A percentile compares a stretch with the other conserved stretches of the same genome.
phyloP scores from a whole-genome alignment of 2,329 filamentous ascomycete species.

The Verticillium dahliae region DNA sequence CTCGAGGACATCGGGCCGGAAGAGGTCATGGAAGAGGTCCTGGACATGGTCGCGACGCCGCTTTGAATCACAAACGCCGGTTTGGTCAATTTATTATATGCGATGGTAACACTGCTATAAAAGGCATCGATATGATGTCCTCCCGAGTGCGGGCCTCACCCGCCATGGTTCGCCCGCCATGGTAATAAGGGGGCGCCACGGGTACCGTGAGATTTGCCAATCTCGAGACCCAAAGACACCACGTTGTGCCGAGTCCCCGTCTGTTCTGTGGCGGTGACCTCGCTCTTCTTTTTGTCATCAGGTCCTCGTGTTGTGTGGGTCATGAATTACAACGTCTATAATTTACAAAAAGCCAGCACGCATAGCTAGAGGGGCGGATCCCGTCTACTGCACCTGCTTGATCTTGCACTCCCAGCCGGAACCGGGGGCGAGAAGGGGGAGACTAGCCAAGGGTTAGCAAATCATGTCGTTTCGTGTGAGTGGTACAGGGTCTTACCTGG shows the following conservation, averaged over 20 bases:
- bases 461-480: not conserved
- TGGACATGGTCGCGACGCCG: constrained; percentile 50
- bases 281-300: not conserved
- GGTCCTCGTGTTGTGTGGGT: constrained; percentile 4
- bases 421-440: constrained; percentile 72
- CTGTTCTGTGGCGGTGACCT: not conserved
- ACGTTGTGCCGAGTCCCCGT: not conserved
- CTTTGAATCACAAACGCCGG: constrained; percentile 22
- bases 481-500: constrained; percentile 59
- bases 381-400: constrained; percentile 58
- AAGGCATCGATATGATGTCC: not conserved
- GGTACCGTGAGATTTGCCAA: not conserved
- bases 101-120: not conserved
- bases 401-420: constrained; percentile 91
- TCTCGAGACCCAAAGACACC: not conserved
- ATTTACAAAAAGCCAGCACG: constrained; percentile 5
- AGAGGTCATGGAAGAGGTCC: constrained; percentile 58
- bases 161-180: not conserved
- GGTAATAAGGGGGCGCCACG: not conserved
- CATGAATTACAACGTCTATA: constrained; percentile 15
- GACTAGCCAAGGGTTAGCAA: constrained; percentile 46
- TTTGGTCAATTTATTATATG: not conserved
- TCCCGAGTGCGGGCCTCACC: not conserved
- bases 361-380: constrained; percentile 6
- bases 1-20: constrained; percentile 57